These are phyloP conservation scores for Neurospora sp. DNA, from an alignment of 2,329 filamentous ascomycete species.

Conservation along the genomic window DNA sequence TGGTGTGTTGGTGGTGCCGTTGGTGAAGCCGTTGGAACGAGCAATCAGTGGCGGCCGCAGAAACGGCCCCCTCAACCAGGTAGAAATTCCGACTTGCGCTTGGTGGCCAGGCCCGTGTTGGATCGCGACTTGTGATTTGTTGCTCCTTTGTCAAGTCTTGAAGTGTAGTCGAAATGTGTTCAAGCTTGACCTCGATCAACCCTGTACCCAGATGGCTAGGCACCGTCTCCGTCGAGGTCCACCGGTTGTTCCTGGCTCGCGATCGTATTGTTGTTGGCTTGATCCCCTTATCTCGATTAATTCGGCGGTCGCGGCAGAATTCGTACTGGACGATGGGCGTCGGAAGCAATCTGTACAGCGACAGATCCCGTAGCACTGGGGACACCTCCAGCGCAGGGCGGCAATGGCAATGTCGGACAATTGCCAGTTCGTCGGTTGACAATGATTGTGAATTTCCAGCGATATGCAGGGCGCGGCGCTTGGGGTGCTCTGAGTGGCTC, in stretches of 20 bases:
- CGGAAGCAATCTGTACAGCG: neutral
- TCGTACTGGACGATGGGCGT: neutral
- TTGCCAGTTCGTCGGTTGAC: neutral
- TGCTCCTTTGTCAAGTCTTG: neutral
- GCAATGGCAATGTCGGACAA: conserved; percentile 1
- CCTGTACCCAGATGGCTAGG: neutral
- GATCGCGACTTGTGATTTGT: neutral
- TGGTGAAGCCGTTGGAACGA: conserved; percentile 41
- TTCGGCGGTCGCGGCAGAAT: neutral
- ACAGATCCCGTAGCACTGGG: neutral
- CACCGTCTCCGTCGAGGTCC: neutral
- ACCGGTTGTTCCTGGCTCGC: neutral
- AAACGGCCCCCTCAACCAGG: conserved; percentile 31
- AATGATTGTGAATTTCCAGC: neutral
- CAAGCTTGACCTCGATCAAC: neutral
- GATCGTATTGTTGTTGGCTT: neutral
- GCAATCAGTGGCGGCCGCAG: conserved; percentile 32
- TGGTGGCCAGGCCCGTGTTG: neutral
- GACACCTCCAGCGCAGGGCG: neutral
- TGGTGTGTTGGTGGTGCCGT: conserved; percentile 20
- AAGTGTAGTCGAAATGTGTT: neutral
- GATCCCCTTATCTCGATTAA: neutral
- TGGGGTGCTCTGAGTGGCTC: neutral
- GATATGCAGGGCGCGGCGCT: conserved; percentile 1
- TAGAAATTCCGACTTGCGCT: conserved; percentile 6